Percentiles rank a stretch among this genome's conserved stretches.
Conservation (phyloP, 345 rosid genomes). For the Trapa incisa region DNA sequence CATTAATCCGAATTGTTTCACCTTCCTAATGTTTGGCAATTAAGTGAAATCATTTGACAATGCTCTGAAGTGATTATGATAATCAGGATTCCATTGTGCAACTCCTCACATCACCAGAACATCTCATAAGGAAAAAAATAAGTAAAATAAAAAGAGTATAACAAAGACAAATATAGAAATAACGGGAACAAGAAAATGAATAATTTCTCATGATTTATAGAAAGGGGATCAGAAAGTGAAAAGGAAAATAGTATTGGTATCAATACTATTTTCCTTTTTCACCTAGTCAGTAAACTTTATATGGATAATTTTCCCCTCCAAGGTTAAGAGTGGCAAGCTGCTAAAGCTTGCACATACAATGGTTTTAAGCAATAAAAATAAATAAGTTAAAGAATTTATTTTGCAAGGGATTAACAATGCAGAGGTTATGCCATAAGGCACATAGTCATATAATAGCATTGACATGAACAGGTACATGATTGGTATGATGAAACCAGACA, state of each 20-base stretch:
- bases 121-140: neutral
- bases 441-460: neutral
- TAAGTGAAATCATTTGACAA: neutral
- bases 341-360: neutral
- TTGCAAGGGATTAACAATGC: neutral
- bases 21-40: conserved; percentile 53
- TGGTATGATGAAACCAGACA: neutral
- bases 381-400: neutral
- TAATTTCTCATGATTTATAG: neutral
- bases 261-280: neutral
- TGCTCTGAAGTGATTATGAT: neutral
- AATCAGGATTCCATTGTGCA: neutral
- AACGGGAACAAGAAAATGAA: neutral
- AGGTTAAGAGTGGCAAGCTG: neutral
- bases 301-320: neutral
- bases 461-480: neutral
- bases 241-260: neutral
- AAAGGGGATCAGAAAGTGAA: neutral
- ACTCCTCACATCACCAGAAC: neutral
- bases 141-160: neutral
- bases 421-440: neutral
- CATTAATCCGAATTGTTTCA: conserved; percentile 93
- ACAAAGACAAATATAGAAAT: neutral
- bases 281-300: neutral
- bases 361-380: neutral